These are phyloP conservation scores for Xylaria venustula DNA, from an alignment of 495 filamentous ascomycete species.

Conservation along the genomic window DNA sequence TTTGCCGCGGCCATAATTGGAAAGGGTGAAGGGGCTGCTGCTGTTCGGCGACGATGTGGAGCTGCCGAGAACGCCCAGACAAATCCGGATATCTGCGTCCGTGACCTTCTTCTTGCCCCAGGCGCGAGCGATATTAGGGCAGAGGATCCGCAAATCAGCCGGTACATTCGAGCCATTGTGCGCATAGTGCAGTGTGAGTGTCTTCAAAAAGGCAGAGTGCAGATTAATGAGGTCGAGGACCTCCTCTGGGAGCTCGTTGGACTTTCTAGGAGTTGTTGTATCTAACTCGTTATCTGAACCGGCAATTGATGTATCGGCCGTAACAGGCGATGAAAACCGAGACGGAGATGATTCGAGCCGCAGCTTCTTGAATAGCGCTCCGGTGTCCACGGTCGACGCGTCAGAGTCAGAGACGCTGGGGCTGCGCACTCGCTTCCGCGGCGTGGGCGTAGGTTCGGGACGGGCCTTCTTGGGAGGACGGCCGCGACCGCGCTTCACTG, in stretches of 20 bases:
- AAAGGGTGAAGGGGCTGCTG: constrained; percentile 43
- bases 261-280: neutral
- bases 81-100: constrained; percentile 57
- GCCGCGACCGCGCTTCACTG: constrained; percentile 18
- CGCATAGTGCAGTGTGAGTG: constrained; percentile 57
- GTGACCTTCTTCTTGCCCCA: constrained; percentile 63
- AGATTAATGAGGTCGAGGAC: constrained; percentile 56
- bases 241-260: constrained; percentile 47
- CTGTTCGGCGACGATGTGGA: constrained; percentile 10
- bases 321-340: constrained; percentile 25
- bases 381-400: constrained; percentile 24
- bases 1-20: constrained; percentile 58
- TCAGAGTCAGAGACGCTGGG: constrained; percentile 30
- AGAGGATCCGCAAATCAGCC: constrained; percentile 56
- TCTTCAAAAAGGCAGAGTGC: constrained; percentile 56
- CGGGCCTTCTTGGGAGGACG: constrained; percentile 24
- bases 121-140: constrained; percentile 51
- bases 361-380: constrained; percentile 38
- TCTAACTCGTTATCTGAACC: constrained; percentile 30
- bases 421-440: constrained; percentile 25
- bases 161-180: constrained; percentile 64
- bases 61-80: constrained; percentile 50
- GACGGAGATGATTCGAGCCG: constrained; percentile 39
- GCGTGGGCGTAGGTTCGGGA: constrained; percentile 11
- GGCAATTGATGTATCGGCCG: constrained; percentile 26